These are phyloP conservation scores for Blastocystis sp. DNA, from an alignment of 352 stramenopile genomes.

Conservation along the genomic window DNA sequence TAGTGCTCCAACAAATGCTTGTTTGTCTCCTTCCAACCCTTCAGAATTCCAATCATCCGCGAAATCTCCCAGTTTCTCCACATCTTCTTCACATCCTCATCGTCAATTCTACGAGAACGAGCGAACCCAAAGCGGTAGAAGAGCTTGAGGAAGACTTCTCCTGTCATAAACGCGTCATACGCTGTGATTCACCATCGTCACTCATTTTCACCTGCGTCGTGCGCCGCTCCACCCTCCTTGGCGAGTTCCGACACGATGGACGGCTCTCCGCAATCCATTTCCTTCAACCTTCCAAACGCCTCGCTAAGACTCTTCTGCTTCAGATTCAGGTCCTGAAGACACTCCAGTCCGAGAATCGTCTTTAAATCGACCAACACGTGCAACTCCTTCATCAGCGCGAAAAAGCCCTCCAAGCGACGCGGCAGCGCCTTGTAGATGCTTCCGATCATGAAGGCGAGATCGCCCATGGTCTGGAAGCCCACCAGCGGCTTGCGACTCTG, in stretches of 20 bases:
- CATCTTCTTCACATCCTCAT: not conserved
- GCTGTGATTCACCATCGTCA: not conserved
- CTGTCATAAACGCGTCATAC: slow-evolving; percentile 40
- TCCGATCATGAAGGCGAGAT: slow-evolving; percentile 34
- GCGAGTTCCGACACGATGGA: not conserved
- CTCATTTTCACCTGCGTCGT: slow-evolving; percentile 22
- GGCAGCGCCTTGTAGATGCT: slow-evolving; percentile 31
- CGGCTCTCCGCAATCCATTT: not conserved
- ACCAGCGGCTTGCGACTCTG: slow-evolving; percentile 24
- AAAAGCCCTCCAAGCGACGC: not conserved
- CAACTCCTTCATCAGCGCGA: slow-evolving; percentile 5
- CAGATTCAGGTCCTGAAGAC: not conserved
- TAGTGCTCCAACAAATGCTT: not conserved
- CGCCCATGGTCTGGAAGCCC: slow-evolving; percentile 32
- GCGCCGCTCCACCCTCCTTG: not conserved
- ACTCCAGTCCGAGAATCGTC: not conserved
- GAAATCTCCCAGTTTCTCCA: not conserved
- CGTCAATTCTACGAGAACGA: not conserved
- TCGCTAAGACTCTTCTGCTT: not conserved
- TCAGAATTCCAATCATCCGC: not conserved
- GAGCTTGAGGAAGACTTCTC: slow-evolving; percentile 14
- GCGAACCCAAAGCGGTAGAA: slow-evolving; percentile 26
- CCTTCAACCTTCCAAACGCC: not conserved
- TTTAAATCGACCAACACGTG: slow-evolving; percentile 30
- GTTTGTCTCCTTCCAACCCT: not conserved